Evolutionary conservation across 352 stramenopile genomes (phyloP), one percentile per base, ranked within the genome.

Genomic region (Phytophthora constricta): DNA sequence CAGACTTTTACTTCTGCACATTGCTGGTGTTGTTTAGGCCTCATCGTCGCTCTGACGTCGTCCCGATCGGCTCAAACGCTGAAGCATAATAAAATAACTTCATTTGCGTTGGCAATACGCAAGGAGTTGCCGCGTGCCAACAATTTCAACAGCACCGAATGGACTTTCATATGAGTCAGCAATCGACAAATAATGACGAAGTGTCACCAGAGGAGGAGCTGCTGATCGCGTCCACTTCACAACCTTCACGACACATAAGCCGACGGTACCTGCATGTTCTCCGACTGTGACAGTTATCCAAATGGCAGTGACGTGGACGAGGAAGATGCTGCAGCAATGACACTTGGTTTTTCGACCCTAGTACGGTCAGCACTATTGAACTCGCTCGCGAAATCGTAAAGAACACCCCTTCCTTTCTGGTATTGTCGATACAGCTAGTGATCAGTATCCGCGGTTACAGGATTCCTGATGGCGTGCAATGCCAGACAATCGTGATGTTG

Each of bases 1-100:
- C 4, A 3, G 45, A 46, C 3, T 62, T 19, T 25, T 62, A 62
- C 26, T 62, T 43, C 20, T 26, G n/a, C 3, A 33, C 54, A 3
- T n/a, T 62, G 9, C 16, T 52, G 8, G 14, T 45, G 16, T 19
- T 62, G 0, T 62, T 62, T 31, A 53, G 13, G 13, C 31, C 31
- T 13, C 31, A 39, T 13, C 31, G 31, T 39, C 31, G 31, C 7
- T 13, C 7, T 39, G 31, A 39, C 7, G 7, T 39, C 13, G 31
- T 39, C 7, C 7, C 31, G 31, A 7, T 39, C 13, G 31, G 31
- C 31, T 7, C 31, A 7, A 39, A 39, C 13, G 31, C 31, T 13
- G 13, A 39, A 13, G 7, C 31, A 39, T 13, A 13, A 39, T 39
- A 39, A 13, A 7, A 39, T 39, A 13, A 39, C 7, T 39, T 39